These are phyloP conservation scores for Globisporangium irregulare DNA, from an alignment of 352 stramenopile species.

Conservation along the genomic window DNA sequence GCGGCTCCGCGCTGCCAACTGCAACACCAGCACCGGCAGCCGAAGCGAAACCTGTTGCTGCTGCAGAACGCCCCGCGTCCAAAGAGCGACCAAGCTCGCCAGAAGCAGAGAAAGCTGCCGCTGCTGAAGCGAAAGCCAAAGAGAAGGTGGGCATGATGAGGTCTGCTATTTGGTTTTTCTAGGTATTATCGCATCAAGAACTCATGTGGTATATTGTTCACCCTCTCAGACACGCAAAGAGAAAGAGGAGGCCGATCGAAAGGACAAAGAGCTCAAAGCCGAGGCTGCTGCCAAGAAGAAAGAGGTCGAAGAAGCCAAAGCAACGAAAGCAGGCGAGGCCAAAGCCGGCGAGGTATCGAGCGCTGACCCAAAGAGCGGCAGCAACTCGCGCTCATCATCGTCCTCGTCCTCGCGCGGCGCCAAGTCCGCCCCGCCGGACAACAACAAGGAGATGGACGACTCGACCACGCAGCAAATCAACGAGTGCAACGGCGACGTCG, in stretches of 20 bases:
- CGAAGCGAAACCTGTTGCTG: conserved; percentile 23
- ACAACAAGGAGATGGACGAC: conserved; percentile 54
- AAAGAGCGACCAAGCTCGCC: conserved; percentile 39
- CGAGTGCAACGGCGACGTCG: conserved; percentile 75
- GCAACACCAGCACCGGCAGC: conserved; percentile 12
- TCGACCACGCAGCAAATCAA: conserved; percentile 50
- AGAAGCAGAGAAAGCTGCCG: conserved; percentile 33
- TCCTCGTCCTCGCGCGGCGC: conserved; percentile 21
- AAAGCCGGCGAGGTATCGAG: conserved; percentile 6
- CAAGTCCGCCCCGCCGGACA: conserved; percentile 33
- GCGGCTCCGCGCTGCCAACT: conserved; percentile 20
- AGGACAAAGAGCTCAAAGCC: conserved; percentile 30
- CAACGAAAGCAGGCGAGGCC: conserved; percentile 20
- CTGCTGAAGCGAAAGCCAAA: conserved; percentile 53
- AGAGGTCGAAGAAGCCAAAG: conserved; percentile 13
- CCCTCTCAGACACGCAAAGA: conserved; percentile 26
- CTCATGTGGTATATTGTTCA: not conserved
- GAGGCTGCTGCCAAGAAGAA: conserved; percentile 24
- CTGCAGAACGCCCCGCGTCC: conserved; percentile 30
- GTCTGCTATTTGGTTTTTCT: not conserved
- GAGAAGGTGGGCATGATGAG: not conserved
- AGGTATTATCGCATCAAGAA: not conserved
- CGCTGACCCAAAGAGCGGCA: conserved; percentile 36
- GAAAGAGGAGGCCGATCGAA: conserved; percentile 30
- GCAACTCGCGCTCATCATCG: conserved; percentile 22